Evolutionary conservation across 768 basidiomycete genomes (phyloP), one percentile per base, ranked within the genome.

Genomic region (Porphyrellus cyaneotinctus): DNA sequence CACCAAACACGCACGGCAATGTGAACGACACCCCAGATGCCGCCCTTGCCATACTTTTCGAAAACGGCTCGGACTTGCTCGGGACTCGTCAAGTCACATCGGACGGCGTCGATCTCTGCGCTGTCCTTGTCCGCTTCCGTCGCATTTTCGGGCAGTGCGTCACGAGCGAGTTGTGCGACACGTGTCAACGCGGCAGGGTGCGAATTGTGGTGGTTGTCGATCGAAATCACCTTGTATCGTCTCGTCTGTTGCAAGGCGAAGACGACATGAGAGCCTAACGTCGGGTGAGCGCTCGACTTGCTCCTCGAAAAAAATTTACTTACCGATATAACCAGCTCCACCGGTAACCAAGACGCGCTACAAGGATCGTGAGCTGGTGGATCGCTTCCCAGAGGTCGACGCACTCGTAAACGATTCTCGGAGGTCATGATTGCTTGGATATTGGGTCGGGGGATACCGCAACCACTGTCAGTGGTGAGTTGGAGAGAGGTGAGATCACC

Each of bases 151-250:
- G 87, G 83, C 15, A 97, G 78, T 59, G 85, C 84, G 42, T 80
- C 81, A 57, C 78, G 78, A 4, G 94, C 92, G 50, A 98, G 79
- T 70, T 90, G 80, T 15, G 85, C 80, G 42, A 95, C 87, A 56
- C 89, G 84, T 47, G 76, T 71, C 43, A 97, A 78, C 3, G 92
- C 82, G 20, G 75, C 75, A 2, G 89, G 83, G 59, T 83, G 82
- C 3, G 97, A 94, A 68, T 99, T 99, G 72, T 93, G 85, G 75
- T 88, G 77, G 76, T 98, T 98, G 76, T 99, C 97, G 62, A 98
- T 80, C 22, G 94, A 88, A 58, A 97, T 83, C 62, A 97, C 92
- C 67, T 88, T 90, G 80, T 89, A 99, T 57, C 84, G 77, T 53
- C 92, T 83, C 13, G 93, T 91, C 65, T 90, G 80, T 59, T 97